Base-by-base conservation (phyloP, 495 filamentous ascomycete genomes). In the Neurospora discreta region DNA sequence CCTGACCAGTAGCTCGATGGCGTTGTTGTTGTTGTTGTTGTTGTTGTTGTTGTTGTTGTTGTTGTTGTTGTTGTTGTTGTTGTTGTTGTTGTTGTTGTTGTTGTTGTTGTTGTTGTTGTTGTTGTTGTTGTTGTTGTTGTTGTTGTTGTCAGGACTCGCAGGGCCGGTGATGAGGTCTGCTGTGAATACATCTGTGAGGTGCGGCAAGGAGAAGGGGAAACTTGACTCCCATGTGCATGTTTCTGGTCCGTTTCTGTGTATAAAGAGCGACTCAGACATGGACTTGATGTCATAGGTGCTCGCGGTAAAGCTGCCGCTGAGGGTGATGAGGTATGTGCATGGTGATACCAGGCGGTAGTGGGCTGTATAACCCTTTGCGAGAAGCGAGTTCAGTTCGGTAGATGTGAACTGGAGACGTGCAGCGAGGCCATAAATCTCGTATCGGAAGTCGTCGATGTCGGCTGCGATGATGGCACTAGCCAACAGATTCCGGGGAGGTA, bases 381-480 rank as follows among this genome's bases (percentile, higher is more conserved):
- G 52, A 65, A 26, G 26, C 0, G 52, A 30, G 15, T 65, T 65
- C 6, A 65, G 26, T 65, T 33, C 52, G 15, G 13, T 26, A 2
- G 5, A 16, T 9, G 26, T 15, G 30, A 72, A 20, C 44, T 76
- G 69, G 38, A 76, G 43, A 26, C 75, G 74, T 36, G 67, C 74
- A 3, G 76, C 70, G 5, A 79, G 46, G 20, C 18, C 36, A 26
- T 69, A 68, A 23, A 72, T 36, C 10, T n/a, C 18, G 1, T 9
- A 33, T 26, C 7, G 8, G 18, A 15, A 33, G 13, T 3, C 15
- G 9, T 20, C n/a, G 16, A 38, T 69, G 18, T 3, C 33, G 15
- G 16, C 70, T 18, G 30, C 15, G 26, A 71, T 42, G 23, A 36
- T 67, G 13, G 33, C 71, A 8, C 42, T 71, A 15, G 43, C 40